A percentile compares a stretch with the other conserved stretches of the same genome.
Conservation (phyloP, 345 rosid genomes). For the Gynandropsis gynandra region DNA sequence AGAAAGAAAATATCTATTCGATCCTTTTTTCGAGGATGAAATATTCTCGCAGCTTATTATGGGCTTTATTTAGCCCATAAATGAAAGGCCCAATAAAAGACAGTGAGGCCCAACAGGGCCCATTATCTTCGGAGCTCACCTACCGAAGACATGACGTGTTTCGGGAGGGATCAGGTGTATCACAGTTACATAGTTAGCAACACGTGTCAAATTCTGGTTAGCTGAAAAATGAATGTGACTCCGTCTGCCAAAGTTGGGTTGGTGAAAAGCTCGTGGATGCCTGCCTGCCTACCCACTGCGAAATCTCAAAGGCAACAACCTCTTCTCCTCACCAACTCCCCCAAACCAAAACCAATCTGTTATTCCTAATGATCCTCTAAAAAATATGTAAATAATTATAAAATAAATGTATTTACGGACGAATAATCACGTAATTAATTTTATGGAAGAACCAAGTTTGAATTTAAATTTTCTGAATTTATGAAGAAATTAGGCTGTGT, state of each 20-base stretch:
- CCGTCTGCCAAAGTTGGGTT: conserved; percentile 16
- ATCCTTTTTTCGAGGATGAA: no score
- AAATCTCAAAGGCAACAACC: no score
- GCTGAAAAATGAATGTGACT: background rate
- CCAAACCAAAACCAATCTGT: background rate
- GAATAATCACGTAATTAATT: no score
- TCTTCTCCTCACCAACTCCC: conserved; percentile 20
- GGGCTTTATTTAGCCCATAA: no score
- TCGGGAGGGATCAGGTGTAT: background rate
- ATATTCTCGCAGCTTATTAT: no score
- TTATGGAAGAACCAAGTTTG: background rate
- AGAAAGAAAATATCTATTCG: no score
- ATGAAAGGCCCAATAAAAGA: no score
- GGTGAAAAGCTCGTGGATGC: conserved; percentile 22
- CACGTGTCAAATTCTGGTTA: conserved; percentile 1
- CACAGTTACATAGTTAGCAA: background rate
- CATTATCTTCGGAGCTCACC: background rate
- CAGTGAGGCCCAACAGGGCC: no score
- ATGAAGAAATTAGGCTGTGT: background rate
- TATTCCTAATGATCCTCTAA: no score
- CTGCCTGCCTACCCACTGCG: background rate
- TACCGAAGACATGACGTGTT: conserved; percentile 7
- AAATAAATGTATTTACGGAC: no score
- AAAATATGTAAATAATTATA: no score
- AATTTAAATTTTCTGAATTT: background rate